Evolutionary conservation across 169 alveolate species (phyloP), one percentile per base, ranked within the genome.

Genomic region (Plasmodium blacklocki): DNA sequence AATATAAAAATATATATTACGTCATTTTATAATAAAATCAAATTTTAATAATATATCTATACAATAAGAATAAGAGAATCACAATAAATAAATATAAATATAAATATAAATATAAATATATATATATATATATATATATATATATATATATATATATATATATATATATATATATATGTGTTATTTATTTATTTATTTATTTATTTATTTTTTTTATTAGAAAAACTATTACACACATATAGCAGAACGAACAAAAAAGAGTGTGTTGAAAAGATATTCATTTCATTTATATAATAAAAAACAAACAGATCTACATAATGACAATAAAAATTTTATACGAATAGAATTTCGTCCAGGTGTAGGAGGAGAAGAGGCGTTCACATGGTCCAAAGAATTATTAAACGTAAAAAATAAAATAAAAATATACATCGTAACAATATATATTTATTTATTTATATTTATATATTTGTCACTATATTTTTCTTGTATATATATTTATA

Each of bases 261-360:
- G 2, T 23, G 64, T 62, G 19, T 68, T 68, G 23, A 54, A 70
- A 78, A 66, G 66, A 45, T 15, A n/a, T 12, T 26, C 54, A 11
- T 50, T 63, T 70, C 56, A 76, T 8, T 43, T 78, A 66, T 14
- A 15, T 71, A 7, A 26, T 21, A 76, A 52, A 29, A 78, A 66
- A 45, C 71, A 78, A 43, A 59, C 64, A 50, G 49, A 21, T 72
- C 11, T 47, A 15, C 54, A 49, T 18, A 45, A 9, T 58, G 54
- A 67, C 66, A 68, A 80, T 62, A 80, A 58, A 68, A 80, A 80
- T 60, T 58, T 19, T 3, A 56, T 80, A 68, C 83, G 90, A 47
- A 80, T 80, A 18, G 90, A 80, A 68, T 80, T 67, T 60, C 90
- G 90, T 26, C 85, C 90, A 2, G 90, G 83, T 18, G 63, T 80